Evolutionary conservation across 768 basidiomycete genomes (phyloP).

Genomic region (Infundibulicybe gibba): DNA sequence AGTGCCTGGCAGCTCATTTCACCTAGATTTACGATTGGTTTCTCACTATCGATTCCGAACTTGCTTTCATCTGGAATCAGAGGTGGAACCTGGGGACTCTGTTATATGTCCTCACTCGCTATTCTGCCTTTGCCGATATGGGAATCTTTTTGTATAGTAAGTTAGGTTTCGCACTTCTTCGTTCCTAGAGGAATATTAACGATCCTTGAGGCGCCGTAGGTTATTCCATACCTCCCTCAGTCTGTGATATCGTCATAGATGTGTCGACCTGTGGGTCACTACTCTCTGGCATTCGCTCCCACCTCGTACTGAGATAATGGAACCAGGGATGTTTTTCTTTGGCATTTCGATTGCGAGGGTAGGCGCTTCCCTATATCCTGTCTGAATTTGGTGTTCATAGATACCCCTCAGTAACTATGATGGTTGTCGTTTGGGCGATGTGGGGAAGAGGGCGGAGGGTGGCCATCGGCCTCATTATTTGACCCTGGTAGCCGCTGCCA

Average conservation of each 20-base stretch:
- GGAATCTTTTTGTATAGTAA: conserved; percentile 3
- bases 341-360: too few species aligned
- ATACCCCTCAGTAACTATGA: not conserved
- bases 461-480: not conserved
- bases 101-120: conserved; percentile 16
- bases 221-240: too few species aligned
- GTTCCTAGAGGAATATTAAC: too few species aligned
- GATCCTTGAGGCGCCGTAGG: too few species aligned
- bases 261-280: too few species aligned
- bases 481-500: not conserved
- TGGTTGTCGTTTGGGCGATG: not conserved
- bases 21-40: not conserved
- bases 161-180: not conserved
- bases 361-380: too few species aligned
- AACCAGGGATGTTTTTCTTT: too few species aligned
- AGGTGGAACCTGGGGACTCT: conserved; percentile 15
- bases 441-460: not conserved
- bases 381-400: too few species aligned
- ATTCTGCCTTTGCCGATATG: conserved; percentile 11
- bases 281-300: too few species aligned
- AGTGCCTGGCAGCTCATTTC: too few species aligned
- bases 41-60: conserved; percentile 7
- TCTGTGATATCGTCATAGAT: too few species aligned
- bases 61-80: conserved; percentile 12
- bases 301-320: too few species aligned